Evolutionary conservation across 768 basidiomycete species (phyloP).

Genomic region (Russula earlei): DNA sequence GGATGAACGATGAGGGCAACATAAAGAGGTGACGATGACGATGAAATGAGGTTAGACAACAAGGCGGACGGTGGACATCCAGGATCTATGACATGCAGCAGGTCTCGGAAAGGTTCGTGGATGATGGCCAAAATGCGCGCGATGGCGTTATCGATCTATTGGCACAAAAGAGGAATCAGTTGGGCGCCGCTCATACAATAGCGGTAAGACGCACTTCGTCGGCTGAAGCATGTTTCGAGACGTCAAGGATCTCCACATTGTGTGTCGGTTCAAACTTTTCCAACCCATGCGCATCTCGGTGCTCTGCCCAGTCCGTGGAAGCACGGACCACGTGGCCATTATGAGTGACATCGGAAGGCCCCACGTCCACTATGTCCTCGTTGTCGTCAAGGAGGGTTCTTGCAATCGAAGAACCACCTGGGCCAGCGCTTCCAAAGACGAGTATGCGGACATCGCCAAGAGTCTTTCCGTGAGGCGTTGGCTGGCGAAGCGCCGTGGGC

Average conservation of each 20-base stretch:
- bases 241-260: constrained; percentile 53
- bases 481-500: constrained; percentile 49
- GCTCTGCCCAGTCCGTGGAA: constrained; percentile 67
- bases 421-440: constrained; percentile 39
- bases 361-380: constrained; percentile 57
- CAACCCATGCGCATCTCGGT: constrained; percentile 51
- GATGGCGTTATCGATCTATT: constrained; percentile 19
- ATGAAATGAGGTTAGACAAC: constrained; percentile 46
- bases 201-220: constrained; percentile 35
- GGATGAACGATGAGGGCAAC: constrained; percentile 50
- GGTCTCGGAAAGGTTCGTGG: constrained; percentile 45
- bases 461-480: constrained; percentile 61
- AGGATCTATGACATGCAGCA: constrained; percentile 46
- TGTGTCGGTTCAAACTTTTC: constrained; percentile 56
- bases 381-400: constrained; percentile 50
- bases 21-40: constrained; percentile 48
- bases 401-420: constrained; percentile 38
- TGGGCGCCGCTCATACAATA: background rate
- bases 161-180: background rate
- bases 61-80: constrained; percentile 41
- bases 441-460: constrained; percentile 52
- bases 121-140: constrained; percentile 35
- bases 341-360: constrained; percentile 43
- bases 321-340: constrained; percentile 38
- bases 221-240: constrained; percentile 37